Evolutionary conservation across 331 rosid species (phyloP).

Genomic region (Pyracantha coccinea): DNA sequence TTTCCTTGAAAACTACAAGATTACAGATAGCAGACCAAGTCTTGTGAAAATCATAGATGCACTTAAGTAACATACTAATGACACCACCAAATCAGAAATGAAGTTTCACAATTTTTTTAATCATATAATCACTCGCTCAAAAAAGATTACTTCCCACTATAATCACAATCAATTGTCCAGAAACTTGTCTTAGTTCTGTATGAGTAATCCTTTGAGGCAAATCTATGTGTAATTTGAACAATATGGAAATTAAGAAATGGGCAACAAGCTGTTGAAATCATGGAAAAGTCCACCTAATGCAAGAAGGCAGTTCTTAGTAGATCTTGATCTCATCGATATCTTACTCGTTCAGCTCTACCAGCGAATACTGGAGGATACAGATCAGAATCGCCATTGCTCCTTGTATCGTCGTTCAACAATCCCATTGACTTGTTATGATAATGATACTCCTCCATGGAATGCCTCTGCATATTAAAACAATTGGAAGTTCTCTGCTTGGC

Average conservation of each 20-base stretch:
- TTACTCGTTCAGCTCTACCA: constrained; percentile 30
- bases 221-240: neutral
- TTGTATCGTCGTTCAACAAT: constrained; percentile 34
- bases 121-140: neutral
- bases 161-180: neutral
- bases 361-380: constrained; percentile 19
- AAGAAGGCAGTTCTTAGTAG: constrained; percentile 11
- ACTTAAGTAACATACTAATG: no score
- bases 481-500: constrained; percentile 47
- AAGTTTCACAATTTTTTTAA: neutral
- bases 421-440: constrained; percentile 29
- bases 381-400: constrained; percentile 42
- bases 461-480: constrained; percentile 34
- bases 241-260: constrained; percentile 13
- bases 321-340: constrained; percentile 24
- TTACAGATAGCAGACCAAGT: neutral
- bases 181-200: neutral
- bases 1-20: neutral
- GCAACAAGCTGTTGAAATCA: constrained; percentile 67
- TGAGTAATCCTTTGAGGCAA: constrained; percentile 1
- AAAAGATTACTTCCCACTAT: neutral
- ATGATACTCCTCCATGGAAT: constrained; percentile 27
- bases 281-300: neutral
- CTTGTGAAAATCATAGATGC: neutral
- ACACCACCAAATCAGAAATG: neutral